Percentiles rank a stretch among this genome's conserved stretches.
These are phyloP conservation scores for Alternaria sp. DNA, from an alignment of 2,329 filamentous ascomycete genomes.

Conservation along the genomic window DNA sequence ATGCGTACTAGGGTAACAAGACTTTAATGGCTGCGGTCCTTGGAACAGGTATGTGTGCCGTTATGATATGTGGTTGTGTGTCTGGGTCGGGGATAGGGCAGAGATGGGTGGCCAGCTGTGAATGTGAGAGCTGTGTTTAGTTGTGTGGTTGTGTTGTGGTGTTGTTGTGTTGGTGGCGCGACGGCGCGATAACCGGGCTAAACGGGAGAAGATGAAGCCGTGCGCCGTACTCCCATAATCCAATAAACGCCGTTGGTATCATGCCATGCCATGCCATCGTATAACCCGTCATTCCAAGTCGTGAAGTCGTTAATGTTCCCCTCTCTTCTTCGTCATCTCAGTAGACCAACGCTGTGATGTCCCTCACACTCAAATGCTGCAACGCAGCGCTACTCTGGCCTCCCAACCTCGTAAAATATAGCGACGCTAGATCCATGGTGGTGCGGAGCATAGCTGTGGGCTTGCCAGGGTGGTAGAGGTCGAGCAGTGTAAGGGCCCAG, in stretches of 20 bases:
- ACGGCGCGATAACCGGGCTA: neutral
- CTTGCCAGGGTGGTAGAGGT: conserved; percentile 39
- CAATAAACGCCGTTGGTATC: neutral
- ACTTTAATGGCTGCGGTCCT: neutral
- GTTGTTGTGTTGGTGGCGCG: neutral
- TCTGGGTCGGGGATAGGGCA: neutral
- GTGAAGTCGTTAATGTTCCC: too few species aligned
- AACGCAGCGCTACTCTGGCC: conserved; percentile 24
- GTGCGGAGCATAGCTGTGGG: conserved; percentile 30
- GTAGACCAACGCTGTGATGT: conserved; percentile 17
- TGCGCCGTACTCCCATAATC: neutral
- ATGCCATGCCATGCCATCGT: neutral
- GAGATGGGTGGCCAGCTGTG: neutral
- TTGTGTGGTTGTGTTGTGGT: neutral
- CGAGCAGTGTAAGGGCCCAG: conserved; percentile 41
- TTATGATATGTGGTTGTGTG: neutral
- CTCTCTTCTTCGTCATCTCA: too few species aligned
- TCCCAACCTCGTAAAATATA: conserved; percentile 2
- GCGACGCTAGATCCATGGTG: conserved; percentile 20
- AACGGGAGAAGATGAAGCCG: neutral
- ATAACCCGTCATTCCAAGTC: too few species aligned
- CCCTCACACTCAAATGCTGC: conserved; percentile 14
- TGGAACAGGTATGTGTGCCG: neutral
- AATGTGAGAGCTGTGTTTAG: neutral
- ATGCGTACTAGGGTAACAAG: neutral